These are phyloP conservation scores for Exobasidium rhododendri DNA, from an alignment of 1,284 basidiomycete genomes.

Conservation along the genomic window DNA sequence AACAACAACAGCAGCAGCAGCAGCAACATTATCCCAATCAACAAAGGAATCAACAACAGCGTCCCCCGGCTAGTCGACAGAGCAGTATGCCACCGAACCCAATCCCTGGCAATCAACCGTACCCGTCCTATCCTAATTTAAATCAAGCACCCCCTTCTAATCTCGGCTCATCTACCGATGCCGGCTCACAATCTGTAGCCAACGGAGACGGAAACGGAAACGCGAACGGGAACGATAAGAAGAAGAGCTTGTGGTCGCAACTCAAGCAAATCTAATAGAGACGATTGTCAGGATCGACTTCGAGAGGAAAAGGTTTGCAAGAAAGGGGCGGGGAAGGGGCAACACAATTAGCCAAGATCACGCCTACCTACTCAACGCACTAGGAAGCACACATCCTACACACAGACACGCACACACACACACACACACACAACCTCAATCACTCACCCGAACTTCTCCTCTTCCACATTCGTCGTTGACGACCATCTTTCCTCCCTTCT, in stretches of 20 bases:
- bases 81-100: not conserved
- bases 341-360: too few species aligned
- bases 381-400: too few species aligned
- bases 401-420: too few species aligned
- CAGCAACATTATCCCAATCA: not conserved
- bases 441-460: not conserved
- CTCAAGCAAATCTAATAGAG: not conserved
- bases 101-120: not conserved
- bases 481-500: not conserved
- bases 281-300: too few species aligned
- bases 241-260: conserved; percentile 6
- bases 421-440: too few species aligned
- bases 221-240: conserved; percentile 1
- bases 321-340: too few species aligned
- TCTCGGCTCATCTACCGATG: not conserved
- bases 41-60: not conserved
- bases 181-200: too few species aligned
- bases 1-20: not conserved
- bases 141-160: not conserved
- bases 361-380: too few species aligned
- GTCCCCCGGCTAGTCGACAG: not conserved
- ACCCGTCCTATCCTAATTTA: not conserved
- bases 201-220: too few species aligned
- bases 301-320: too few species aligned
- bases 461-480: not conserved